A percentile compares a stretch with the other conserved stretches of the same genome.
Conservation (phyloP, 352 stramenopile genomes). For the Phytophthora constricta region DNA sequence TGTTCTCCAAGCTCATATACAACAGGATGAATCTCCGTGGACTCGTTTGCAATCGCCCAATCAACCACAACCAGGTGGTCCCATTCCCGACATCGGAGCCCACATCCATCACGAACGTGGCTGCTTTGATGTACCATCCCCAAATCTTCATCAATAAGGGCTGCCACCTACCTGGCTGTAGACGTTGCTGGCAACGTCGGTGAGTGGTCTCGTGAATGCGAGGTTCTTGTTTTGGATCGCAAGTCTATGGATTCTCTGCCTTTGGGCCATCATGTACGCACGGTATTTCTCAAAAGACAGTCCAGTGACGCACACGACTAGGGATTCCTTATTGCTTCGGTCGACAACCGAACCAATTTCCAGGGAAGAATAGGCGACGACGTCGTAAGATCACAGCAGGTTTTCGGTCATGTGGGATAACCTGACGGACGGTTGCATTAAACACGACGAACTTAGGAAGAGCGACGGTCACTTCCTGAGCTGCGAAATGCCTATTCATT, state of each 20-base stretch:
- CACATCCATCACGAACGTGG: conserved; percentile 19
- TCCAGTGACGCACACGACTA: conserved; percentile 39
- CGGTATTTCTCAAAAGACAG: conserved; percentile 53
- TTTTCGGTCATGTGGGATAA: conserved; percentile 28
- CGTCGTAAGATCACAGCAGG: conserved; percentile 4
- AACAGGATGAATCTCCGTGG: conserved; percentile 18
- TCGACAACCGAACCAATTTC: conserved; percentile 28
- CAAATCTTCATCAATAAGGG: conserved; percentile 40
- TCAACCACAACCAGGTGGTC: conserved; percentile 31
- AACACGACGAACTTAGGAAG: conserved; percentile 32
- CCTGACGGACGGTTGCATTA: conserved; percentile 23
- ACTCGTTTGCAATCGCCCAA: neutral
- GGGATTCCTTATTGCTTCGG: conserved; percentile 44
- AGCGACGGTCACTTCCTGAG: conserved; percentile 33
- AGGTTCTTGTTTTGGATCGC: conserved; percentile 15
- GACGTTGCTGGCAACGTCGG: conserved; percentile 23
- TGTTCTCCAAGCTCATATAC: neutral
- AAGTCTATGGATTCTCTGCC: conserved; percentile 25
- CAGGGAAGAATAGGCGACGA: conserved; percentile 10
- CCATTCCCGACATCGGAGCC: conserved; percentile 28
- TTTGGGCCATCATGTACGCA: conserved; percentile 36
- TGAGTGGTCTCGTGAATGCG: conserved; percentile 16
- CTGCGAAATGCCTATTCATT: neutral
- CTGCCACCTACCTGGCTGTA: conserved; percentile 41
- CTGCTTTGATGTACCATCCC: conserved; percentile 37